Evolutionary conservation across 345 rosid genomes (phyloP), one percentile per base, ranked within the genome.

Genomic region (Toxicodendron radicans): DNA sequence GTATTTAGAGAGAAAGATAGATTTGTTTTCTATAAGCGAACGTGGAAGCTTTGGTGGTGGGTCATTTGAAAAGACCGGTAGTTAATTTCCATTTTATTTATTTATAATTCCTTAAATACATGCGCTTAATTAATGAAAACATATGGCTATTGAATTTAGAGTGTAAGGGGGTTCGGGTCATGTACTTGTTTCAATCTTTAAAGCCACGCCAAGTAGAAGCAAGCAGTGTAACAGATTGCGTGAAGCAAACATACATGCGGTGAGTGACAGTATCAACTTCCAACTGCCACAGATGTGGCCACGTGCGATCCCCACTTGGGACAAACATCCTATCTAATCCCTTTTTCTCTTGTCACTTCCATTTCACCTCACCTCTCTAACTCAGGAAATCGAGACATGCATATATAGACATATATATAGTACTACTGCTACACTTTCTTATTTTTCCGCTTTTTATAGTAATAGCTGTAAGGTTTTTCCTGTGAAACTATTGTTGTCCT

Each of bases 191-290:
- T 58, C 33, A 82, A 78, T 43, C 85, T 82, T 82, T 66, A 78
- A 85, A 82, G 86, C 76, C 79, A 82, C 79, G 84, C 78, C 80
- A 82, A 65, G 63, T 2, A 1, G 79, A 7, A 68, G 2, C 2
- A 27, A 38, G 72, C 71, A 38, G 73, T 10, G 45, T 38, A 35
- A 38, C 52, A 18, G 79, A 66, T 84, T 79, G 87, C 88, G 88
- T 85, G 84, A 85, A 82, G 88, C 88, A 85, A 85, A 71, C 82
- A 79, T 32, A 65, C 76, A 82, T 76, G 81, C 73, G 83, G 85
- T 68, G 83, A 79, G 77, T 71, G 79, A 75, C 78, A 70, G 72
- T 54, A 38, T 75, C 73, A 60, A 76, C 75, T 74, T 68, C 80
- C 88, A 72, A 78, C 84, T 54, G 84, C 80, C 75, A 75, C 79